A percentile compares a stretch with the other conserved stretches of the same genome.
These are phyloP conservation scores for Mycena albidolilacea DNA, from an alignment of 768 basidiomycete species.

Conservation along the genomic window DNA sequence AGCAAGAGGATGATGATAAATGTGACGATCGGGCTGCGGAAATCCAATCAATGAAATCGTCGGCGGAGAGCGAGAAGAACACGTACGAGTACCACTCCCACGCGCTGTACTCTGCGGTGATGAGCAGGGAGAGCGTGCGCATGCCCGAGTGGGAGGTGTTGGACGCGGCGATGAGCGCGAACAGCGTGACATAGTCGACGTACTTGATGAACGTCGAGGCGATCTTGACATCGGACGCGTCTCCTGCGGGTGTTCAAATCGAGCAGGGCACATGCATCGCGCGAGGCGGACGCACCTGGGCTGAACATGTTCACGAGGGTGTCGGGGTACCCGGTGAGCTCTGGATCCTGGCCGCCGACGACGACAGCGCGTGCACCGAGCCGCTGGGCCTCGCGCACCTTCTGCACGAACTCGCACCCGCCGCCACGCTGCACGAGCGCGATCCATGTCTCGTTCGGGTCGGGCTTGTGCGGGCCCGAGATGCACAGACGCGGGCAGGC, in stretches of 20 bases:
- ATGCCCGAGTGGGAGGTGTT: slow-evolving; percentile 87
- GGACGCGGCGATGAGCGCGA: slow-evolving; percentile 76
- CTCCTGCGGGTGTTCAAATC: slow-evolving; percentile 63
- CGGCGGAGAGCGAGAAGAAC: slow-evolving; percentile 23
- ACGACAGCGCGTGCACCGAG: slow-evolving; percentile 91
- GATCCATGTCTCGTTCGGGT: slow-evolving; percentile 83
- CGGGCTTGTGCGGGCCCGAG: slow-evolving; percentile 68
- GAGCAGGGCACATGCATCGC: background rate
- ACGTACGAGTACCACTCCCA: slow-evolving; percentile 95
- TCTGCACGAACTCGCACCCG: slow-evolving; percentile 91
- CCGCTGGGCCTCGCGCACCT: slow-evolving; percentile 80
- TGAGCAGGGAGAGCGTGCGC: slow-evolving; percentile 80
- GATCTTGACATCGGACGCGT: slow-evolving; percentile 87
- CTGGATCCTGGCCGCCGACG: slow-evolving; percentile 89
- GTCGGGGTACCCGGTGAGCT: slow-evolving; percentile 76
- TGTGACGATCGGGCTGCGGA: slow-evolving; percentile 82
- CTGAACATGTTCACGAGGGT: slow-evolving; percentile 93
- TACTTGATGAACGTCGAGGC: slow-evolving; percentile 92
- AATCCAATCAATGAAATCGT: slow-evolving; percentile 24
- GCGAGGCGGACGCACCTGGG: slow-evolving; percentile 69
- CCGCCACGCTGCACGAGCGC: slow-evolving; percentile 83
- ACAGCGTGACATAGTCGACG: slow-evolving; percentile 82
- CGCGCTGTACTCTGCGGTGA: slow-evolving; percentile 84
- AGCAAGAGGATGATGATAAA: slow-evolving; percentile 91
- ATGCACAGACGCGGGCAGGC: slow-evolving; percentile 83